Base-by-base conservation (phyloP, 306 rosid genomes). In the Urtica urens region DNA sequence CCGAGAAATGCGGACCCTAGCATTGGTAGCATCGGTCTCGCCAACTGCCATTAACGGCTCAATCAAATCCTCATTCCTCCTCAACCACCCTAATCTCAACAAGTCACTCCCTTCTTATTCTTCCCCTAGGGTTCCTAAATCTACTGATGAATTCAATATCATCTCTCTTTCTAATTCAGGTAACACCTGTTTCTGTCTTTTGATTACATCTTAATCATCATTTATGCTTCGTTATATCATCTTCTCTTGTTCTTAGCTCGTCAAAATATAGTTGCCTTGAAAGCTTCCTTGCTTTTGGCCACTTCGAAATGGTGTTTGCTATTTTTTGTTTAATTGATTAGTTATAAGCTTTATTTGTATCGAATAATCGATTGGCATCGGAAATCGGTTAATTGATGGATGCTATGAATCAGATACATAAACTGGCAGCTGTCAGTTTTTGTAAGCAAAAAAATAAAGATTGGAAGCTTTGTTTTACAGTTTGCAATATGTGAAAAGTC, bases 1-100 rank as follows among this genome's bases (percentile, higher is more conserved):
- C 72, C 70, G 28, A 66, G 74, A 78, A 56, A 90, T 85, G 95
- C 74, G 78, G 92, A 73, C 95, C 38, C 49, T 90, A 26, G 69
- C 94, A 40, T 60, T 90, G 51, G 92, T 92, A 60, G 68, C 74
- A 39, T 72, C 90, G 51, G 56, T 64, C 22, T 68, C 85, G 54
- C 56, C 81, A 59, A 45, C 78, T 53, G 71, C 76, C 72, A 17
- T 58, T 20, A 74, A 55, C 84, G 38, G 38, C 54, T 38, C 63
- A 38, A 46, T 72, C 16, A 75, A 51, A 38, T 21, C 65, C 38
- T 68, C 78, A 16, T 39, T 78, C 58, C 67, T 57, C 53, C n/a
- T n/a, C n/a, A n/a, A 56, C 37, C 21, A 47, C 15, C 41, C 70
- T 59, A 27, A 53, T 58, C 51, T 55, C 27, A 74, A 63, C 54